Percentiles rank a stretch among this genome's conserved stretches.
Conservation (phyloP, 1,139 yeast species). For the Nakaseomyces glabratus region DNA sequence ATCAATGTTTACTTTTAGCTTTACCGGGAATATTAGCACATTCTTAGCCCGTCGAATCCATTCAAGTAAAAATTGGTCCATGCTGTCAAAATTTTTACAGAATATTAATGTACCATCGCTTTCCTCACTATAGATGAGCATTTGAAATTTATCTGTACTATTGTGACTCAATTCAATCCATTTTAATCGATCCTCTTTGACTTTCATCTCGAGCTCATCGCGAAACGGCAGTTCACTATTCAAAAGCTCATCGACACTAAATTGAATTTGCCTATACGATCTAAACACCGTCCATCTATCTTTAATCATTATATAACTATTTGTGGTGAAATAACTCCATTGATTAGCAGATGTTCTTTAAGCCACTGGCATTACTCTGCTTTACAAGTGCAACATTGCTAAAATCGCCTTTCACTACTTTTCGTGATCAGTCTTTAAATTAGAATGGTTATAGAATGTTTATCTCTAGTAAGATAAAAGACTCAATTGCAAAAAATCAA, state of each 20-base stretch:
- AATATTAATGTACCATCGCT: background rate
- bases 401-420: too few species aligned
- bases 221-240: background rate
- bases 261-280: background rate
- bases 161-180: slow-evolving; percentile 10
- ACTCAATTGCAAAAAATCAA: too few species aligned
- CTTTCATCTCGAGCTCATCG: background rate
- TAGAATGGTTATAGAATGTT: too few species aligned
- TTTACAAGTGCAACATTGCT: too few species aligned
- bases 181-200: too few species aligned
- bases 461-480: too few species aligned
- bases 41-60: slow-evolving; percentile 1
- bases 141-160: slow-evolving; percentile 2
- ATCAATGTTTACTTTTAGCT: background rate
- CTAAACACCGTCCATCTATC: background rate
- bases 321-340: too few species aligned
- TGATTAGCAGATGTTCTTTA: too few species aligned
- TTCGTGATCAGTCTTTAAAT: too few species aligned
- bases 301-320: too few species aligned
- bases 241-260: background rate
- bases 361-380: too few species aligned
- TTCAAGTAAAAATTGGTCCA: slow-evolving; percentile 1
- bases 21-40: background rate
- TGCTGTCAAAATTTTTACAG: slow-evolving; percentile 1
- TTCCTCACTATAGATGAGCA: background rate